phyloP scores from a whole-genome alignment of 441 rosid genomes.

The Erodium trifolium region DNA sequence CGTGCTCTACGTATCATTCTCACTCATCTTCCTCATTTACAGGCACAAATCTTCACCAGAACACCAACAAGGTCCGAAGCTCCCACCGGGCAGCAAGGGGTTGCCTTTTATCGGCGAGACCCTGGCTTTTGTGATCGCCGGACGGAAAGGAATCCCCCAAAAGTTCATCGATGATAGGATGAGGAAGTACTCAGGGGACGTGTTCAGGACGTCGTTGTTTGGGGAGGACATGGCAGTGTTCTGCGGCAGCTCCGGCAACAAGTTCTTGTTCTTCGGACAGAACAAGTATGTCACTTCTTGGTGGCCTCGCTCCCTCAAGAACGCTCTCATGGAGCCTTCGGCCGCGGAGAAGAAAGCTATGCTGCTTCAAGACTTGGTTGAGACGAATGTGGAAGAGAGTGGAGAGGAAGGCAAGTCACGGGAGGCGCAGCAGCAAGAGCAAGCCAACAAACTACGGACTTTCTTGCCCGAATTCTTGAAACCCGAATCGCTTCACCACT shows the following conservation, averaged over 20 bases:
- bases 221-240: conserved; percentile 23
- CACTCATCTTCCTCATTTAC: background rate
- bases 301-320: conserved; percentile 22
- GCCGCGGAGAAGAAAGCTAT: background rate
- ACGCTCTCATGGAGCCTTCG: conserved; percentile 16
- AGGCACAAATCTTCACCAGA: background rate
- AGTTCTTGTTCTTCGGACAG: conserved; percentile 23
- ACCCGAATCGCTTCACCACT: conserved; percentile 9
- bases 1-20: background rate
- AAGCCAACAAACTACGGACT: conserved; percentile 18
- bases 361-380: background rate
- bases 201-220: conserved; percentile 29
- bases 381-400: background rate
- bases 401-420: background rate
- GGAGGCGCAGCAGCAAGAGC: background rate
- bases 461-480: conserved; percentile 8
- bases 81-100: conserved; percentile 30
- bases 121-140: conserved; percentile 16
- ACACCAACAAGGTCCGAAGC: conserved; percentile 3
- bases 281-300: conserved; percentile 25
- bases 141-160: conserved; percentile 20
- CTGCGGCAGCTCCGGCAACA: conserved; percentile 26
- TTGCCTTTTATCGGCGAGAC: conserved; percentile 32
- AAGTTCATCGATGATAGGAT: conserved; percentile 26
- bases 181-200: conserved; percentile 16